Percentiles rank a stretch among this genome's conserved stretches.
phyloP scores from a whole-genome alignment of 331 rosid species.

The Prunus yedoensis region DNA sequence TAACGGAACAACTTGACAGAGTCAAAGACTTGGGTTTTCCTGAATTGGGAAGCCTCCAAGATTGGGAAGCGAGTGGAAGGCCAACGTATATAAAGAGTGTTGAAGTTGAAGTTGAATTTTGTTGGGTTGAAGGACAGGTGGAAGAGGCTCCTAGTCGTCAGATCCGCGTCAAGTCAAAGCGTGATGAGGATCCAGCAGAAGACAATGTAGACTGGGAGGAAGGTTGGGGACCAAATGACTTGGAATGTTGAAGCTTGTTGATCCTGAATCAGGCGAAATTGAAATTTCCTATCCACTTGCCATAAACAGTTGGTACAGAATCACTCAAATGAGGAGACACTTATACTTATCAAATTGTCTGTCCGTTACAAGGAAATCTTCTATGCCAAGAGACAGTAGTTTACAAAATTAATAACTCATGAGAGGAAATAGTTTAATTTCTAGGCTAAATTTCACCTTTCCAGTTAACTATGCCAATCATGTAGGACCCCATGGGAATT shows the following conservation, averaged over 20 bases:
- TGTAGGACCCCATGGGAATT: not conserved
- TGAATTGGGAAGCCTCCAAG: slow-evolving; percentile 86
- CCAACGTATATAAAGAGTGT: slow-evolving; percentile 33
- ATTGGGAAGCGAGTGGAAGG: slow-evolving; percentile 96
- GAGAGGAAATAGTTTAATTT: not conserved
- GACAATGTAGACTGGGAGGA: too few relatives aligned
- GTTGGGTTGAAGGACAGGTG: slow-evolving; percentile 65
- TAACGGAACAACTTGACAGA: slow-evolving; percentile 79
- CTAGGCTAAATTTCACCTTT: not conserved
- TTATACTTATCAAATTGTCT: too few relatives aligned
- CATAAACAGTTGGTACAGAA: too few relatives aligned
- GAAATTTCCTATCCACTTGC: too few relatives aligned
- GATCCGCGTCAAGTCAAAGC: too few relatives aligned
- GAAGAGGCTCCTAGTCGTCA: slow-evolving; percentile 14
- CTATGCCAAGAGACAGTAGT: not conserved
- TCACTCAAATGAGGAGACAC: too few relatives aligned
- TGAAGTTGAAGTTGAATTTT: slow-evolving; percentile 75
- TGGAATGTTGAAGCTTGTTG: too few relatives aligned
- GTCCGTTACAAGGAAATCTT: not conserved
- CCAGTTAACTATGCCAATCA: not conserved
- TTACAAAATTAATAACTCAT: not conserved
- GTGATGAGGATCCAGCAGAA: too few relatives aligned
- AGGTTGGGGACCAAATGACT: too few relatives aligned
- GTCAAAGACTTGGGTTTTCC: slow-evolving; percentile 93
- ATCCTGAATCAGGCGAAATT: too few relatives aligned